Evolutionary conservation across 179 eudicot genomes (phyloP).

Genomic region (Pouteria campechiana): DNA sequence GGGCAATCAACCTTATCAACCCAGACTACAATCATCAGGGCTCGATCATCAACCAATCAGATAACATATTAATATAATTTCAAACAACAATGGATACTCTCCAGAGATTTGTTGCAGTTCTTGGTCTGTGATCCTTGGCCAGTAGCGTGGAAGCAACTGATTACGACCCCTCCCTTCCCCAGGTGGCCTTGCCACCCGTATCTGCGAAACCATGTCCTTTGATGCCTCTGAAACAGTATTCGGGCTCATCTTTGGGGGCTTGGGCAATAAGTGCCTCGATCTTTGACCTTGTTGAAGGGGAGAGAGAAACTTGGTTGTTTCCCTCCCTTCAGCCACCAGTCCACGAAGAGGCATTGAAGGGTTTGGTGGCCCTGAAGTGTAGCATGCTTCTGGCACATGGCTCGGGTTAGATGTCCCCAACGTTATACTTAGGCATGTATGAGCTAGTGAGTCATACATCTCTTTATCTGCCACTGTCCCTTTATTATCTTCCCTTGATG

Average conservation of each 20-base stretch:
- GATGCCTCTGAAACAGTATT: slow-evolving; percentile 42
- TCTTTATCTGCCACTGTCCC: slow-evolving; percentile 22
- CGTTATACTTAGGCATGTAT: slow-evolving; percentile 60
- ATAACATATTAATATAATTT: no score
- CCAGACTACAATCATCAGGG: no score
- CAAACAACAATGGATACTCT: slow-evolving; percentile 69
- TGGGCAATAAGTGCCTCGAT: slow-evolving; percentile 52
- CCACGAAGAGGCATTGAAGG: slow-evolving; percentile 21
- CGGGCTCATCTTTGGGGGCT: slow-evolving; percentile 37
- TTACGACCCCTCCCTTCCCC: slow-evolving; percentile 82
- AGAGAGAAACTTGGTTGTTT: slow-evolving; percentile 27
- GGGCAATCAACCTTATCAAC: no score
- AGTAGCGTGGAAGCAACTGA: slow-evolving; percentile 95
- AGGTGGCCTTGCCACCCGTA: slow-evolving; percentile 89
- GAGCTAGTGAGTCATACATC: slow-evolving; percentile 32
- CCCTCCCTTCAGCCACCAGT: slow-evolving; percentile 35
- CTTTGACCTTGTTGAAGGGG: slow-evolving; percentile 40
- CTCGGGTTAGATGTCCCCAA: slow-evolving; percentile 51
- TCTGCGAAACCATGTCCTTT: slow-evolving; percentile 28
- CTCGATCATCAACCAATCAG: no score
- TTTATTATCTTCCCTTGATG: slow-evolving; percentile 26
- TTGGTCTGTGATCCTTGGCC: slow-evolving; percentile 98
- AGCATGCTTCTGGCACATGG: no score
- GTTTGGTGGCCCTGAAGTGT: slow-evolving; percentile 35
- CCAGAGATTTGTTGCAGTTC: slow-evolving; percentile 96